Evolutionary conservation across 768 basidiomycete genomes (phyloP).

Genomic region (Naganishia antarctica): DNA sequence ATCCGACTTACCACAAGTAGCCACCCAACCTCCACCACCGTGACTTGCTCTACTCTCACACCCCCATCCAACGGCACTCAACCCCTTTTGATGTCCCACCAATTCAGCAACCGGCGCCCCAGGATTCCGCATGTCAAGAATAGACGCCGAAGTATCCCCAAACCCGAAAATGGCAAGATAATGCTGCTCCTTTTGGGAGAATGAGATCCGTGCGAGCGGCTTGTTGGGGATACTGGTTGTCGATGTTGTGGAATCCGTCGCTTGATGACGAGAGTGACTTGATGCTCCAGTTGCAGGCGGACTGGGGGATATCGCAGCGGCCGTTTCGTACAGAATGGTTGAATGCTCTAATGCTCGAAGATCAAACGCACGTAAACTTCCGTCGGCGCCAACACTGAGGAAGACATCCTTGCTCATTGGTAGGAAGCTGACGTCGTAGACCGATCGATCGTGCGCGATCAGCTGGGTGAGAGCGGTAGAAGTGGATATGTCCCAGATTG

Average conservation of each 20-base stretch:
- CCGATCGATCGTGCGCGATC: conserved; percentile 81
- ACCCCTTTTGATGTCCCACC: conserved; percentile 65
- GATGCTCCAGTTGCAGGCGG: background rate
- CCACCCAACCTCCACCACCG: conserved; percentile 69
- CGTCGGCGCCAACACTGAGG: conserved; percentile 96
- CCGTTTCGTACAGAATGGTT: conserved; percentile 86
- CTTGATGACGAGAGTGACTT: conserved; percentile 1
- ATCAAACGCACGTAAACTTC: conserved; percentile 92
- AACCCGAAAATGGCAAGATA: conserved; percentile 97
- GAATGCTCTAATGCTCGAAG: conserved; percentile 93
- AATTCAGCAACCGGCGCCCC: conserved; percentile 92
- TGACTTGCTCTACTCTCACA: conserved; percentile 51
- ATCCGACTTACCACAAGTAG: conserved; percentile 67
- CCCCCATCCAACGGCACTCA: conserved; percentile 85
- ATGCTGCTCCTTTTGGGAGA: conserved; percentile 58
- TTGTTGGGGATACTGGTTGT: conserved; percentile 29
- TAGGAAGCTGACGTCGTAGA: conserved; percentile 96
- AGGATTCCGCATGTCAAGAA: conserved; percentile 94
- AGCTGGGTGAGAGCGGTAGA: conserved; percentile 91
- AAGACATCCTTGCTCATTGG: conserved; percentile 94
- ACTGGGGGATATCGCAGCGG: conserved; percentile 24
- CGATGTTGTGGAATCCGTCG: background rate
- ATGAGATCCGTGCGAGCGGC: conserved; percentile 45
- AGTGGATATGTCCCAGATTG: conserved; percentile 97
- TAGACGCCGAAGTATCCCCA: conserved; percentile 81